Evolutionary conservation across 495 filamentous ascomycete genomes (phyloP).

Genomic region (Thermochaetoides thermophila): DNA sequence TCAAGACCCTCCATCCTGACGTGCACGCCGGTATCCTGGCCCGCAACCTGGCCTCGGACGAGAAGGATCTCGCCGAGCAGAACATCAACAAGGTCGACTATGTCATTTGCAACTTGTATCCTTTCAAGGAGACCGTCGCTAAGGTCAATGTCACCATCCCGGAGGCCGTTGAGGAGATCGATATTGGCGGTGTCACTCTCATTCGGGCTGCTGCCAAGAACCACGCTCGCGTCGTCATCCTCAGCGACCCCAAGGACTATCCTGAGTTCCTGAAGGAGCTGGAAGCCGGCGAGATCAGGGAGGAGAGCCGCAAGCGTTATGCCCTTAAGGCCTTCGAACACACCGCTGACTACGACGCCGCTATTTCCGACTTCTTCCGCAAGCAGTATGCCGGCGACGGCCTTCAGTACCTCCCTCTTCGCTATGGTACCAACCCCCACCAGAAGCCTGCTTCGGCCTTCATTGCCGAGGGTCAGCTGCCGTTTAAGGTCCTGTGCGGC

Average conservation of each 20-base stretch:
- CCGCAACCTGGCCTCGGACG: conserved; percentile 78
- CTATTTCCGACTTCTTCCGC: conserved; percentile 94
- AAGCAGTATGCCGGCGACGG: conserved; percentile 86
- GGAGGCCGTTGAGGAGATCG: conserved; percentile 95
- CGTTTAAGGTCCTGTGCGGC: conserved; percentile 93
- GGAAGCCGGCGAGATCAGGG: conserved; percentile 68
- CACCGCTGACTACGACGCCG: conserved; percentile 90
- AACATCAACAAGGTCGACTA: conserved; percentile 97
- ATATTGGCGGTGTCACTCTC: conserved; percentile 93
- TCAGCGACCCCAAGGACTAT: conserved; percentile 88
- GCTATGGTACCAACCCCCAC: conserved; percentile 94
- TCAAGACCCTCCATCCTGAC: conserved; percentile 93
- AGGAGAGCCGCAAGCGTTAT: conserved; percentile 67
- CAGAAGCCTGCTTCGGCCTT: conserved; percentile 89
- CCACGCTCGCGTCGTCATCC: conserved; percentile 83
- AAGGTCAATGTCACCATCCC: conserved; percentile 92
- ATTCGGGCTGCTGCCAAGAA: conserved; percentile 97
- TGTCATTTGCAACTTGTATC: conserved; percentile 96
- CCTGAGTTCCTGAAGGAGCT: conserved; percentile 85
- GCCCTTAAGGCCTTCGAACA: conserved; percentile 96
- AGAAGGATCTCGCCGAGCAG: conserved; percentile 91
- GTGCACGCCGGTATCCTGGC: conserved; percentile 91
- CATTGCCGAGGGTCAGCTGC: conserved; percentile 53
- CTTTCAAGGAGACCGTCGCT: conserved; percentile 93
- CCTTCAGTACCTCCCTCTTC: conserved; percentile 64